Conservation (phyloP, 192 early-diverging fungal genomes). For the Gonapodya prolifera region DNA sequence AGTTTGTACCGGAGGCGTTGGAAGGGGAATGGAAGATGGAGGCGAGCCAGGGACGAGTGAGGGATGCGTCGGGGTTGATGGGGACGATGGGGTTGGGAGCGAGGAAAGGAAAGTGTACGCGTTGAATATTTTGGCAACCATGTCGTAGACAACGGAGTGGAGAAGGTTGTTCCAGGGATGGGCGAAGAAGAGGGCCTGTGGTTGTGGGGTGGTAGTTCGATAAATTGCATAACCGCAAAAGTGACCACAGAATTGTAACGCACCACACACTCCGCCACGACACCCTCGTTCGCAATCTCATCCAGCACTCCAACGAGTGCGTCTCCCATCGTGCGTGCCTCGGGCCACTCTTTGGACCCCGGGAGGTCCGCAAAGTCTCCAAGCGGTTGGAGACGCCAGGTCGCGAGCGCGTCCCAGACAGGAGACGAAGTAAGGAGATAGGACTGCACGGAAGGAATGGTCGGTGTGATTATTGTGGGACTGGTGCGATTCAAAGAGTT, state of each 20-base stretch:
- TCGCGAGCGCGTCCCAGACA: neutral
- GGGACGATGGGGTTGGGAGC: too few relatives aligned
- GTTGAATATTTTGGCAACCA: constrained; percentile 95
- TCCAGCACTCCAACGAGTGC: constrained; percentile 37
- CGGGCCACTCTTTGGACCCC: neutral
- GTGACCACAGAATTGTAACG: constrained; percentile 17
- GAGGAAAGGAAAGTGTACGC: constrained; percentile 53
- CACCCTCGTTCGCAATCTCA: constrained; percentile 31
- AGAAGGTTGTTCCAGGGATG: constrained; percentile 98
- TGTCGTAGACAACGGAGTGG: constrained; percentile 97
- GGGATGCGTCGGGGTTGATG: constrained; percentile 35
- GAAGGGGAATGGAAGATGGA: neutral
- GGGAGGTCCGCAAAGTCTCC: neutral
- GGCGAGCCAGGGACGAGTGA: constrained; percentile 6
- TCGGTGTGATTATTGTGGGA: too few relatives aligned
- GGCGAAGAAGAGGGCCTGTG: constrained; percentile 72
- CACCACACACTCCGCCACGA: constrained; percentile 31
- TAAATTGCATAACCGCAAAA: neutral
- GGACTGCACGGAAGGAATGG: too few relatives aligned
- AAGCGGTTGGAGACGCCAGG: too few relatives aligned
- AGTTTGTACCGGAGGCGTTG: neutral
- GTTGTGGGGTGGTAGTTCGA: neutral
- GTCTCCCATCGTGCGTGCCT: neutral
- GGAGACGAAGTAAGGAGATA: constrained; percentile 38
- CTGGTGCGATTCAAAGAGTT: too few relatives aligned